These are phyloP conservation scores for Crithidia expoeki DNA, from an alignment of 208 protist species.

Conservation along the genomic window DNA sequence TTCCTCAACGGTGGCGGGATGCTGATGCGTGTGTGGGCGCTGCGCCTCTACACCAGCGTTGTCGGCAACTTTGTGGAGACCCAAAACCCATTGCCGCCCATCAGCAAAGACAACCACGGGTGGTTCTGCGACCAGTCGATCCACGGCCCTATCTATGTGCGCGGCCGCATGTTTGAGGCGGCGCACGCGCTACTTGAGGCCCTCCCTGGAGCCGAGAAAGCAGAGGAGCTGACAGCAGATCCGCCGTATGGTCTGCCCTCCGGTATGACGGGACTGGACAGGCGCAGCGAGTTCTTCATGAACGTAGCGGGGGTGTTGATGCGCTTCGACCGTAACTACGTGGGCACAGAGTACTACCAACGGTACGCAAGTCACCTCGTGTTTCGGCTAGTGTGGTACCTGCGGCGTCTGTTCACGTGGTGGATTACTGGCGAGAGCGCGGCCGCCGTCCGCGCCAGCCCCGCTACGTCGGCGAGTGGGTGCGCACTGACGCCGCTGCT, in stretches of 20 bases:
- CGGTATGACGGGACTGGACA: constrained; percentile 25
- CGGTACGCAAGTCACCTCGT: constrained; percentile 5
- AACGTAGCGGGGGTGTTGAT: constrained; percentile 9
- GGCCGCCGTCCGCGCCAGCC: constrained; percentile 1
- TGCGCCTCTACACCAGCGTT: constrained; percentile 13
- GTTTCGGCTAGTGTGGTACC: constrained; percentile 18
- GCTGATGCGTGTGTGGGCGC: constrained; percentile 34
- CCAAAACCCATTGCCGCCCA: background rate
- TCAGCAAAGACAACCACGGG: background rate
- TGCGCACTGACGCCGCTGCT: constrained; percentile 19
- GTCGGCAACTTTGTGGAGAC: constrained; percentile 6
- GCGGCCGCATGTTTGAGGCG: constrained; percentile 31
- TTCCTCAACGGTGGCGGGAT: constrained; percentile 34
- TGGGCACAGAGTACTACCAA: constrained; percentile 18
- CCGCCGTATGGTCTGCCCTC: constrained; percentile 19
- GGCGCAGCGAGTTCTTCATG: constrained; percentile 23
- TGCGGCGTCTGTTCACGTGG: constrained; percentile 13
- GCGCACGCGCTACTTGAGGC: constrained; percentile 20
- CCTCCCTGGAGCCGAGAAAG: background rate
- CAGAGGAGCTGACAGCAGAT: background rate
- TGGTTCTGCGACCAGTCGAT: constrained; percentile 42
- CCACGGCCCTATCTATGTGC: constrained; percentile 12
- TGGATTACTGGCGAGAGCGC: constrained; percentile 1
- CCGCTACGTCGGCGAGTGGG: constrained; percentile 9
- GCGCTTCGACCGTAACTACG: constrained; percentile 13